phyloP scores from a whole-genome alignment of 306 rosid genomes.

The Potentilla sterilis region DNA sequence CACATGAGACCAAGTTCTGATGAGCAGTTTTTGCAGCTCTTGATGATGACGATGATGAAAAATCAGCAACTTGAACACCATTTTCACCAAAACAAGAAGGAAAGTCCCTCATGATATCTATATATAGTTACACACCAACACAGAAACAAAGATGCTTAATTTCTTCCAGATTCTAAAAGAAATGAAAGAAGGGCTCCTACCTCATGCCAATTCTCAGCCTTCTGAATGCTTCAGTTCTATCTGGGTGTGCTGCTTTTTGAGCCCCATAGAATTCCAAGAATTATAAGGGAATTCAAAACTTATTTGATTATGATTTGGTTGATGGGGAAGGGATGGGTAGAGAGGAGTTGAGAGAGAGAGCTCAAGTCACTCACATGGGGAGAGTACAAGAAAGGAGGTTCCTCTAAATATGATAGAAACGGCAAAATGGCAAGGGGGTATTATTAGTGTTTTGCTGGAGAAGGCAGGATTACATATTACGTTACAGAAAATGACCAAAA shows the following conservation, averaged over 20 bases:
- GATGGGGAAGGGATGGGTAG: conserved; percentile 25
- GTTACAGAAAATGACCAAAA: conserved; percentile 19
- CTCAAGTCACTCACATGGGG: conserved; percentile 41
- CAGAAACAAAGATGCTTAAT: conserved; percentile 9
- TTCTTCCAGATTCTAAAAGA: background rate
- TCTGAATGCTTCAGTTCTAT: conserved; percentile 29
- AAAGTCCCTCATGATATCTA: conserved; percentile 64
- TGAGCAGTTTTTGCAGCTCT: conserved; percentile 55
- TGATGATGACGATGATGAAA: conserved; percentile 56
- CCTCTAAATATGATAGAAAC: conserved; percentile 24
- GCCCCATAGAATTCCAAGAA: conserved; percentile 15
- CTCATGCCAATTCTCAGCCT: conserved; percentile 25
- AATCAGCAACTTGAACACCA: conserved; percentile 80
- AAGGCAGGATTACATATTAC: conserved; percentile 30
- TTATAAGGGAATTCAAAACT: background rate
- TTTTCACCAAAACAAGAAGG: conserved; percentile 96
- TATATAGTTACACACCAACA: conserved; percentile 3
- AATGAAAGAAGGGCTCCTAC: conserved; percentile 15
- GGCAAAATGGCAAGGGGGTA: conserved; percentile 22
- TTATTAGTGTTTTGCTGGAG: conserved; percentile 32
- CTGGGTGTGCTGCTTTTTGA: conserved; percentile 18
- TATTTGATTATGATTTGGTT: conserved; percentile 18
- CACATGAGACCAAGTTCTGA: conserved; percentile 72
- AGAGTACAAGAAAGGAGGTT: conserved; percentile 20
- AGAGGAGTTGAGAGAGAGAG: conserved; percentile 22